phyloP scores from a whole-genome alignment of 805 yeast genomes.

The Candida nitratophila region DNA sequence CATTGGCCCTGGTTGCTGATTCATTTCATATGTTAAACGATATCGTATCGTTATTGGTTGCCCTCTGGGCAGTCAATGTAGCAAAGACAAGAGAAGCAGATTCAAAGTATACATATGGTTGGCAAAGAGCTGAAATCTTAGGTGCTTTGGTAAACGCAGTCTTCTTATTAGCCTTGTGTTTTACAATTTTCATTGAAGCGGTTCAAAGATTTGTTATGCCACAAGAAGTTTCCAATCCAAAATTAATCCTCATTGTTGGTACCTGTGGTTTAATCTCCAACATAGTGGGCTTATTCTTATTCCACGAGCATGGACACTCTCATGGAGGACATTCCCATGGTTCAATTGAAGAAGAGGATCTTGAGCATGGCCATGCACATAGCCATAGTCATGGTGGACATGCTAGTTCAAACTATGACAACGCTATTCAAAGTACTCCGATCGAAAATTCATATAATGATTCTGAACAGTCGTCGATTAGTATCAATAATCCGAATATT shows the following conservation, averaged over 20 bases:
- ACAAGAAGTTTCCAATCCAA: conserved; percentile 73
- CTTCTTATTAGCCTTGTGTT: conserved; percentile 83
- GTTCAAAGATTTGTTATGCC: conserved; percentile 82
- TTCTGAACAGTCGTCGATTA: not conserved
- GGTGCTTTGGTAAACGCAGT: conserved; percentile 96
- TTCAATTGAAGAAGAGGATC: conserved; percentile 7
- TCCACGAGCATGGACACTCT: conserved; percentile 78
- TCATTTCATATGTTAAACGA: conserved; percentile 98
- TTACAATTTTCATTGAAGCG: conserved; percentile 89
- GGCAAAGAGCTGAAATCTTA: conserved; percentile 95
- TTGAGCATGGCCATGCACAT: conserved; percentile 8
- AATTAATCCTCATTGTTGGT: conserved; percentile 77
- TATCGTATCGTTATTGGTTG: conserved; percentile 80
- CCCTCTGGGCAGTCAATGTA: conserved; percentile 93
- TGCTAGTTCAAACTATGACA: not conserved
- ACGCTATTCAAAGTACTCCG: not conserved
- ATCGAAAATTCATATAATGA: not conserved
- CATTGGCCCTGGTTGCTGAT: conserved; percentile 91
- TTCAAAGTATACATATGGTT: conserved; percentile 89
- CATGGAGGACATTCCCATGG: conserved; percentile 37
- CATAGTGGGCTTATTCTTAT: conserved; percentile 72
- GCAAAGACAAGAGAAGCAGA: conserved; percentile 78
- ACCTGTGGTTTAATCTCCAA: conserved; percentile 76
- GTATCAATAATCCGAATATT: conserved; percentile 17
- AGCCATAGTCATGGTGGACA: conserved; percentile 8